Evolutionary conservation across 306 rosid genomes (phyloP), one percentile per base, ranked within the genome.

Genomic region (Acmispon strigosus): DNA sequence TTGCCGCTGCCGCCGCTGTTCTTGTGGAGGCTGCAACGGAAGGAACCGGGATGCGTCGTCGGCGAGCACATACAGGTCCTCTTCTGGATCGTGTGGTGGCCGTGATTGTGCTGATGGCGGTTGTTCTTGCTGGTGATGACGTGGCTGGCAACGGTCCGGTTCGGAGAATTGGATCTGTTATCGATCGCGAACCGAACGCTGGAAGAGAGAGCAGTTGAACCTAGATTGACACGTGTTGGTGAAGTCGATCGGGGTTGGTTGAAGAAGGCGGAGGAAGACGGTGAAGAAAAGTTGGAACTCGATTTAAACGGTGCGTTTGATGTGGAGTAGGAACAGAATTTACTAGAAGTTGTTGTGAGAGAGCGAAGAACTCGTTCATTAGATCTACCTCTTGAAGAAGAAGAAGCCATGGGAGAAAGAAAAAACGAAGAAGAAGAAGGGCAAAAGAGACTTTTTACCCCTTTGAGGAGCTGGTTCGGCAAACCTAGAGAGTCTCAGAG

Each of bases 61-160:
- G 98, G 96, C 2, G 98, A 88, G 43, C 98, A 92, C 96, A 83
- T 92, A 70, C 98, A 92, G 15, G 87, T 75, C 70, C 75, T 88
- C 83, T 85, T 92, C 39, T 86, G 73, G 27, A 60, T 44, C 11
- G 88, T 11, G 14, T 43, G 48, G n/a, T 43, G 48, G 14, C 11
- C 11, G 43, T 39, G 57, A 16, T 14, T 2, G 18, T 14, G 57
- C 0, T 3, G 58, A 1, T n/a, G 89, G 0, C 76, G 58, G 61
- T 32, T 77, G 2, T 83, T 84, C 63, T 75, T 89, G 10, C 10
- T 18, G 4, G 87, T 51, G 24, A 84, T 83, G 37, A 80, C 60
- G 32, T 73, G 82, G 59, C 72, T 76, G n/a, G 91, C 45, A 2
- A 78, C 84, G 54, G 92, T 78, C 2, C 91, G 89, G 29, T 80